Conservation (phyloP, 345 rosid species). For the Noccaea caerulescens region DNA sequence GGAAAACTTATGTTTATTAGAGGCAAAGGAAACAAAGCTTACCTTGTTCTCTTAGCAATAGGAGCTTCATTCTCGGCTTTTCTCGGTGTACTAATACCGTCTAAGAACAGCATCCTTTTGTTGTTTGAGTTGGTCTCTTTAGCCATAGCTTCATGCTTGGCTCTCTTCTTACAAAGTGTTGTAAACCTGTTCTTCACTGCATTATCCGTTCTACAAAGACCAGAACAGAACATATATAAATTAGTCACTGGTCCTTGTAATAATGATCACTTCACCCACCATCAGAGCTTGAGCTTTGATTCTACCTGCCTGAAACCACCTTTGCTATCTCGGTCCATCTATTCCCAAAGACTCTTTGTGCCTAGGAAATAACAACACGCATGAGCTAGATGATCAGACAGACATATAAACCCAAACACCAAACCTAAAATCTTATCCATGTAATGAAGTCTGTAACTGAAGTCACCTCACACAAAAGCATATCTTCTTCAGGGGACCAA, state of each 20-base stretch:
- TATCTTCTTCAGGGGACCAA: slow-evolving; percentile 96
- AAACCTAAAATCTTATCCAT: slow-evolving; percentile 6
- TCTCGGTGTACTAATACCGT: slow-evolving; percentile 44
- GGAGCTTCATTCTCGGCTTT: slow-evolving; percentile 44
- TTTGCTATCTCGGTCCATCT: slow-evolving; percentile 99
- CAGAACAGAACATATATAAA: neutral
- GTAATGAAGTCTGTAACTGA: slow-evolving; percentile 27
- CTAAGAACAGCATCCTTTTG: slow-evolving; percentile 59
- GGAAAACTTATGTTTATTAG: neutral
- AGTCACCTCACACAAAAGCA: slow-evolving; percentile 86
- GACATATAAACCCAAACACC: slow-evolving; percentile 3
- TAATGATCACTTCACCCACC: slow-evolving; percentile 12
- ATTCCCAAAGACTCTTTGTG: slow-evolving; percentile 88
- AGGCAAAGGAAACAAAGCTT: neutral
- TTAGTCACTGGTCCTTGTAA: slow-evolving; percentile 8
- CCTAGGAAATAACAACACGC: slow-evolving; percentile 49
- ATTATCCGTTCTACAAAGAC: slow-evolving; percentile 81
- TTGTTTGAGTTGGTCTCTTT: slow-evolving; percentile 68
- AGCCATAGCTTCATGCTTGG: slow-evolving; percentile 78
- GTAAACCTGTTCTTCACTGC: slow-evolving; percentile 98
- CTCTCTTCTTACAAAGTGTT: slow-evolving; percentile 95
- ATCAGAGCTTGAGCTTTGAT: neutral
- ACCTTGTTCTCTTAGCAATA: slow-evolving; percentile 64
- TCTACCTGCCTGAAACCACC: slow-evolving; percentile 99
- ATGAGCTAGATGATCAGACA: slow-evolving; percentile 9